Evolutionary conservation across 352 stramenopile species (phyloP), one percentile per base, ranked within the genome.

Genomic region (Blastocystis sp.): DNA sequence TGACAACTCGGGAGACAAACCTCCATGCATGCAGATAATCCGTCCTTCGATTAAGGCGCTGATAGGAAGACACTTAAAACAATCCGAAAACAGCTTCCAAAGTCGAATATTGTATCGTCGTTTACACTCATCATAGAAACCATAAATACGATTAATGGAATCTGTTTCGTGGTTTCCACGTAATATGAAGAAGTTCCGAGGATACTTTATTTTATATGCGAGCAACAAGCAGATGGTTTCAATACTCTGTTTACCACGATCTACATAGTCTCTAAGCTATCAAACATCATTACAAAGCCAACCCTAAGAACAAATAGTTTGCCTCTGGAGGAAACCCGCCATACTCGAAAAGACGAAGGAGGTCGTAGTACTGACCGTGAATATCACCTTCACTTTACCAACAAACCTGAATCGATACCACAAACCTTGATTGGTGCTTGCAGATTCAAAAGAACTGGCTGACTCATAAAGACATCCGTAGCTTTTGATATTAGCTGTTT

Each of bases 51-150:
- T 95, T 67, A 99, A 95, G 0, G 96, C 97, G 2, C 95, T 95
- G 37, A 98, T 95, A 0, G 96, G 96, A 21, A 99, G 91, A 81
- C 94, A 97, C 89, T 94, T 94, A 88, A 94, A 94, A 89, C 89
- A 92, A 88, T 94, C 92, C 21, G 90, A 93, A 88, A 94, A 94
- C 19, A 91, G 93, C 89, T 94, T 94, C 92, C 92, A 95, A 1
- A 95, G 89, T 83, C 93, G 94, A 83, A 94, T 93, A 59, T 92
- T 93, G 78, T 92, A 90, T 88, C 88, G 71, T 42, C 92, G 88
- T 90, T 97, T 96, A 89, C 97, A 99, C 90, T 99, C 97, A 88
- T 97, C 94, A 65, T 98, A 98, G 88, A 99, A 99, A n/a, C 97
- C 97, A 89, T 99, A 99, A 88, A 99, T 98, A 87, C 96, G 95